Evolutionary conservation across 2,329 filamentous ascomycete species (phyloP), one percentile per base, ranked within the genome.

Genomic region (Aspergillus quadrilineatus): DNA sequence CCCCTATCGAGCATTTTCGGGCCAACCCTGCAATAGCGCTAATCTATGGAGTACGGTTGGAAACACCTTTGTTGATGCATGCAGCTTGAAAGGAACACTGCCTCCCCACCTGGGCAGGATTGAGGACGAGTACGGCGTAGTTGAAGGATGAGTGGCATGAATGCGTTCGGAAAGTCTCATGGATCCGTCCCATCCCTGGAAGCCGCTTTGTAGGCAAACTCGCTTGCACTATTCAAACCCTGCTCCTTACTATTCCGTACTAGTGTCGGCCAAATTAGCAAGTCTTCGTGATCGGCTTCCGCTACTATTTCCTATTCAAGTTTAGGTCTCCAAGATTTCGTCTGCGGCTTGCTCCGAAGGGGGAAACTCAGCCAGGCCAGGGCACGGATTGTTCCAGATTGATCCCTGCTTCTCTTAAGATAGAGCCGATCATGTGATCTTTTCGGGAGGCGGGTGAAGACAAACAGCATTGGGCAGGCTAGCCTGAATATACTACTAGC

Each of bases 241-340:
- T 43, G 34, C 2, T 32, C 50, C 36, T 53, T 14, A 32, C 43
- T 39, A 47, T 47, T 47, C 42, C 14, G 26, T 30, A 37, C 43
- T 53, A 17, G 43, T 17, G 17, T 22, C 22, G 17, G 29, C 43
- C 50, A 52, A 39, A 41, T 53, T 53, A 53, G 50, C 43, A 8
- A 22, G 43, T 6, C 34, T 46, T 46, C 29, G 17, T n/a, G 29
- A 36, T 41, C 47, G 15, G 43, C 28, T 28, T 46, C 42, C 43
- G 50, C 34, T 29, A 41, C 50, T n/a, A 15, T 52, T 52, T 30
- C 37, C 34, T 43, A 36, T 52, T 44, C n/a, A 44, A 7, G 28
- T 15, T 29, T 34, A 43, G 36, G 37, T 22, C 36, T 14, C 39
- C 22, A 42, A 32, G 48, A 43, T 43, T 6, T 50, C n/a, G 44